A percentile compares a stretch with the other conserved stretches of the same genome.
Conservation (phyloP, 108 stramenopile genomes). For the Skeletonema potamos region DNA sequence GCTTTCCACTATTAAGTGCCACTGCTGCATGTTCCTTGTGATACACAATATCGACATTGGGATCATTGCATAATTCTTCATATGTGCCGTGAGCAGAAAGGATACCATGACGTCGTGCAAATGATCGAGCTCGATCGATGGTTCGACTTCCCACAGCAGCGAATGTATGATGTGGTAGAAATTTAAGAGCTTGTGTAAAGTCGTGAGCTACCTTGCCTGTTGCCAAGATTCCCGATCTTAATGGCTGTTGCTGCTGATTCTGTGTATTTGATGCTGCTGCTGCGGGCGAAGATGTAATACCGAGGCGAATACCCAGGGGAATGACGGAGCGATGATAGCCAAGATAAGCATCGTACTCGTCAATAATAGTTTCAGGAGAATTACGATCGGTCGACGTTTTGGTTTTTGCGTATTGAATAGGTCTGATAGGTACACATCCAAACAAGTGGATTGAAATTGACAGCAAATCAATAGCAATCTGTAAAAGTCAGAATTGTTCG, state of each 20-base stretch:
- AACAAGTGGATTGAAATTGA: too few species aligned
- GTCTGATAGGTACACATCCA: too few species aligned
- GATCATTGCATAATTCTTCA: slow-evolving; percentile 44
- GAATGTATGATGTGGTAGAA: slow-evolving; percentile 8
- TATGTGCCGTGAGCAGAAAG: slow-evolving; percentile 37
- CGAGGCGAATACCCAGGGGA: slow-evolving; percentile 16
- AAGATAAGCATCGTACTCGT: slow-evolving; percentile 11
- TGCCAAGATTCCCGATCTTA: slow-evolving; percentile 53
- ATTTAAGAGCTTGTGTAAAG: slow-evolving; percentile 44
- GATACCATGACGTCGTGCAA: slow-evolving; percentile 11
- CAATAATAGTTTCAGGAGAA: background rate
- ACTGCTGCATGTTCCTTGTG: slow-evolving; percentile 43
- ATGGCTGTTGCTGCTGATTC: background rate
- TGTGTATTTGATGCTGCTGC: background rate
- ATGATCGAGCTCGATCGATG: background rate
- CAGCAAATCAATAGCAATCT: too few species aligned
- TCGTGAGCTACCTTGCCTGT: slow-evolving; percentile 52
- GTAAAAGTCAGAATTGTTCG: too few species aligned
- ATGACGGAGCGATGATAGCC: slow-evolving; percentile 13
- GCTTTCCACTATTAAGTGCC: slow-evolving; percentile 45
- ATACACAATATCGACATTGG: slow-evolving; percentile 51
- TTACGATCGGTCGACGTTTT: too few species aligned
- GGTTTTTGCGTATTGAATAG: too few species aligned
- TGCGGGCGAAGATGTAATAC: slow-evolving; percentile 2
- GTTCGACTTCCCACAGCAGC: slow-evolving; percentile 30